Conservation (phyloP, 2,329 filamentous ascomycete species). For the Cladosporium oxysporum region DNA sequence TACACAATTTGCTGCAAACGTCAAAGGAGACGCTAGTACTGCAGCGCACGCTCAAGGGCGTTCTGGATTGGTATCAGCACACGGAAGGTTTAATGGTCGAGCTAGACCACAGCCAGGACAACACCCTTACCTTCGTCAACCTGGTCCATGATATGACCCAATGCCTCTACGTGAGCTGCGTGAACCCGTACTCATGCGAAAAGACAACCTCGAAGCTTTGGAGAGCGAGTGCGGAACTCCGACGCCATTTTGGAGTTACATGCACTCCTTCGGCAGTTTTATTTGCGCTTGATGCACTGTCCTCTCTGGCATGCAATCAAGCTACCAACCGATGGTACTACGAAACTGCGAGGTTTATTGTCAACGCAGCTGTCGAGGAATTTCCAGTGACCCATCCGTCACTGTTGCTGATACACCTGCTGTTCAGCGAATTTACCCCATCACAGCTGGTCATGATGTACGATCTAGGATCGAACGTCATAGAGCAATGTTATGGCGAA, state of each 20-base stretch:
- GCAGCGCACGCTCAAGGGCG: background rate
- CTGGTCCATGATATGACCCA: rapidly evolving
- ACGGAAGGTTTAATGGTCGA: background rate
- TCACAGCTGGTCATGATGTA: background rate
- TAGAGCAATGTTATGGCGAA: background rate
- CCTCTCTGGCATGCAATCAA: background rate
- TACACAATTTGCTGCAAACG: background rate
- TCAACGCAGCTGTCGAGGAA: background rate
- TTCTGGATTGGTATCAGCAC: background rate
- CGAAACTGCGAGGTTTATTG: background rate
- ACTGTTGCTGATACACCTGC: background rate
- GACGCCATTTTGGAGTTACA: background rate
- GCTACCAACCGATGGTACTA: background rate
- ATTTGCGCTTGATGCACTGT: background rate
- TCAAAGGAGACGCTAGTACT: background rate
- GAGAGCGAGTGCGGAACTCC: background rate
- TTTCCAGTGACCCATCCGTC: background rate
- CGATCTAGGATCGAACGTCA: background rate
- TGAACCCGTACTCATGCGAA: background rate
- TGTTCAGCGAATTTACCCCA: background rate
- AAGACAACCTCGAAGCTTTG: background rate
- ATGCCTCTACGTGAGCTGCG: background rate
- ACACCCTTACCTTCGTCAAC: background rate
- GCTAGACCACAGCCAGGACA: background rate
- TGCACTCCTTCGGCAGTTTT: background rate